Base-by-base conservation (phyloP, 192 early-diverging fungal genomes). In the Gamsiella multidivaricata region DNA sequence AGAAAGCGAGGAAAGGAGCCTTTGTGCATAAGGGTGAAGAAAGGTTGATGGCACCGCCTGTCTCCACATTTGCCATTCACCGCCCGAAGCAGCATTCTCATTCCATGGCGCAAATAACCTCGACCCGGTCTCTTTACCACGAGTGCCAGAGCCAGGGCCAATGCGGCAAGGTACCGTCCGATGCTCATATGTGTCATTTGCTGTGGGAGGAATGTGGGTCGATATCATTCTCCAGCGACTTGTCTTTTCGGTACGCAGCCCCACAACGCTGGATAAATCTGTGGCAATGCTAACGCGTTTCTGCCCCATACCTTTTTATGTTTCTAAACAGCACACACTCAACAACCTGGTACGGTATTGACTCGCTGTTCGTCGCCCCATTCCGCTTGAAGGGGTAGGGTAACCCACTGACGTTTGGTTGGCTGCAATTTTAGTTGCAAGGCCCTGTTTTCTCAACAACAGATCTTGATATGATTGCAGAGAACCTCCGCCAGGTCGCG, bases 61-160 rank as follows among this genome's bases (percentile, higher is more conserved):
- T n/a, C n/a, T n/a, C n/a, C n/a, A n/a, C n/a, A n/a, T n/a, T n/a
- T n/a, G n/a, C n/a, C n/a, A n/a, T n/a, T n/a, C n/a, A n/a, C n/a
- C n/a, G n/a, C n/a, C n/a, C n/a, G n/a, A n/a, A n/a, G n/a, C 46
- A 49, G 15, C n/a, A 49, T 11, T 28, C 23, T 37, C 32, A 42
- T 57, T 67, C 47, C 54, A 63, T 53, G 47, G 15, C 60, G 33
- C 54, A 65, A 14, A 64, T 58, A 43, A 57, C 34, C 25, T 69
- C 74, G 1, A 18, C 61, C 29, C 64, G 53, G 1, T 64, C 65
- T 9, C 66, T 78, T 28, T 78, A 78, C 57, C 74, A 78, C 28
- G 74, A 78, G 33, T 78, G 65, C 14, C 74, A 78, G 31, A 69
- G 33, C 42, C 74, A 78, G 11, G 74, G 74, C n/a, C 74, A 78